Conservation (phyloP, 2,329 filamentous ascomycete species). For the Xylaria sp. region DNA sequence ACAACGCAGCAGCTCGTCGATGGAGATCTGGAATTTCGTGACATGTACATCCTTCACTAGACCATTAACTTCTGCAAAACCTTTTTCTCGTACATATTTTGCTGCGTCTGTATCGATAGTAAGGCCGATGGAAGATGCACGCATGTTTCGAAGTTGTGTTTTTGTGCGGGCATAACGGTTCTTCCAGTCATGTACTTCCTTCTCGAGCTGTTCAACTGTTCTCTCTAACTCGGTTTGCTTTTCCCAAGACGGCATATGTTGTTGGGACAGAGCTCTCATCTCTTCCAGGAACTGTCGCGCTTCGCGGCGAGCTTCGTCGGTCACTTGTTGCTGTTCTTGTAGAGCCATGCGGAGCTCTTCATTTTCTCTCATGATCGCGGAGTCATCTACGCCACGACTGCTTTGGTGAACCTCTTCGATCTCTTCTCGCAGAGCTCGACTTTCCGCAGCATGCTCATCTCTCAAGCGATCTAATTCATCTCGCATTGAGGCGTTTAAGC, state of each 20-base stretch:
- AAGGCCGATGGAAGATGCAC: conserved; percentile 82
- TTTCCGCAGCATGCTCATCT: conserved; percentile 72
- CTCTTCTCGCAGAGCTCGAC: conserved; percentile 71
- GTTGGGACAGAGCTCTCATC: conserved; percentile 87
- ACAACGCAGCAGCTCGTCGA: conserved; percentile 86
- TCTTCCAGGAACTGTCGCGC: conserved; percentile 85
- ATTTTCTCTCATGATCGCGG: conserved; percentile 74
- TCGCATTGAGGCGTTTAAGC: conserved; percentile 81
- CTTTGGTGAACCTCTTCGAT: conserved; percentile 64
- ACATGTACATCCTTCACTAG: conserved; percentile 91
- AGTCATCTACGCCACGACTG: conserved; percentile 53
- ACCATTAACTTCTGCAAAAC: conserved; percentile 76
- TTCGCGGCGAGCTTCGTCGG: conserved; percentile 86
- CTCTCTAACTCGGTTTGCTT: conserved; percentile 82
- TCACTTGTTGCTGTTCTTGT: conserved; percentile 80
- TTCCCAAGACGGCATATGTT: conserved; percentile 81
- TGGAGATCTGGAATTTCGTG: conserved; percentile 92
- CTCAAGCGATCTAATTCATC: conserved; percentile 80
- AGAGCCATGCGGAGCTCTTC: conserved; percentile 73
- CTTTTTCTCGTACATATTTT: conserved; percentile 72
- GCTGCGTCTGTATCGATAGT: conserved; percentile 76
- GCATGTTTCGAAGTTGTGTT: conserved; percentile 84
- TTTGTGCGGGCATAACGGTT: conserved; percentile 88
- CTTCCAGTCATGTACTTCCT: conserved; percentile 90
- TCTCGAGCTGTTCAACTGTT: conserved; percentile 80